These are phyloP conservation scores for Phyllosticta paracitricarpa DNA, from an alignment of 2,329 filamentous ascomycete species.

Conservation along the genomic window DNA sequence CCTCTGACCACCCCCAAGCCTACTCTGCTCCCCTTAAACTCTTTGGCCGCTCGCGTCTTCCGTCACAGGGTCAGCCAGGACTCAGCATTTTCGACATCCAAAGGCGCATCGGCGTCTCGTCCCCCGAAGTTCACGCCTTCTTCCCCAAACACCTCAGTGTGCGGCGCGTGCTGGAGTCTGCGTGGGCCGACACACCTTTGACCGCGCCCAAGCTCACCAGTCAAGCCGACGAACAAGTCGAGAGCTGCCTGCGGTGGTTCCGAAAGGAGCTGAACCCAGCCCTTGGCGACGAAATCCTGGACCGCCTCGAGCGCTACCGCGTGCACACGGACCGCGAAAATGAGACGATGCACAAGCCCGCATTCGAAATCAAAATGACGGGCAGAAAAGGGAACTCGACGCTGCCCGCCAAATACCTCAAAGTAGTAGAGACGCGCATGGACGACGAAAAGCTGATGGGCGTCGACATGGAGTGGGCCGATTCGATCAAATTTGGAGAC, in stretches of 20 bases:
- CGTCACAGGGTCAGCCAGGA: slow-evolving; percentile 58
- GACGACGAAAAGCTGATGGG: slow-evolving; percentile 12
- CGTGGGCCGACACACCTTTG: slow-evolving; percentile 83
- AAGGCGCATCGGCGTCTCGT: slow-evolving; percentile 79
- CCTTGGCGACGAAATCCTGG: slow-evolving; percentile 4
- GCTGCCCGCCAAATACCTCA: background rate
- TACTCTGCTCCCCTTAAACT: slow-evolving; percentile 81
- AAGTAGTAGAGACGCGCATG: background rate
- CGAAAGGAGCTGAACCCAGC: slow-evolving; percentile 61
- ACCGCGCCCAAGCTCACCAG: slow-evolving; percentile 55
- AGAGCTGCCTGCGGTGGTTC: slow-evolving; percentile 67
- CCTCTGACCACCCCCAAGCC: slow-evolving; percentile 89
- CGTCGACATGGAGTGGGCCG: slow-evolving; percentile 50
- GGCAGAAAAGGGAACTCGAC: background rate
- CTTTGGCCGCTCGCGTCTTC: slow-evolving; percentile 73
- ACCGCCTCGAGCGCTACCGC: background rate
- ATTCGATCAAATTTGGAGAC: slow-evolving; percentile 58
- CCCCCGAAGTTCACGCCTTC: slow-evolving; percentile 86
- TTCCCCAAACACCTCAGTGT: slow-evolving; percentile 72
- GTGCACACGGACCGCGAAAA: slow-evolving; percentile 5
- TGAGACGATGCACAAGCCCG: too few relatives aligned
- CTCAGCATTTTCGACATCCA: slow-evolving; percentile 93
- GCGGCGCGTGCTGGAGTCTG: slow-evolving; percentile 67
- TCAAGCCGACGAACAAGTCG: slow-evolving; percentile 49
- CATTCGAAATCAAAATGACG: background rate